Percentiles rank a stretch among this genome's conserved stretches.
Conservation (phyloP, 2,329 filamentous ascomycete species). For the Microthyrium microscopicum region DNA sequence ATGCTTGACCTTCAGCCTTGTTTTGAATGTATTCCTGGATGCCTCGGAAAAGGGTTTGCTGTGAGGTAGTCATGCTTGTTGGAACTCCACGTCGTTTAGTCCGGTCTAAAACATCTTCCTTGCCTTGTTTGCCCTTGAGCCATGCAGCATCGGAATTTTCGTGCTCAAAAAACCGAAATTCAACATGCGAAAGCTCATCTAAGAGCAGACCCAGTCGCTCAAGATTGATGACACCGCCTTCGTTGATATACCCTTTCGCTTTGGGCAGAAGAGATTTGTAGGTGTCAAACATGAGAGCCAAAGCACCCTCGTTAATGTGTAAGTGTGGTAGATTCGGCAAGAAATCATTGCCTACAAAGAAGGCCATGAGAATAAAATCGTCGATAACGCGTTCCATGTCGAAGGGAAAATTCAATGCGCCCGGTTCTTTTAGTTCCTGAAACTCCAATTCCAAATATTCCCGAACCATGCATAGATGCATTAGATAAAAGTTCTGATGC, state of each 20-base stretch:
- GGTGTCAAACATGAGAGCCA: slow-evolving; percentile 92
- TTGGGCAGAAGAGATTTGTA: slow-evolving; percentile 84
- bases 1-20: slow-evolving; percentile 23
- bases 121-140: slow-evolving; percentile 74
- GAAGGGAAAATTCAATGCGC: slow-evolving; percentile 58
- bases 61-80: slow-evolving; percentile 53
- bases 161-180: slow-evolving; percentile 81
- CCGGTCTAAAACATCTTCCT: slow-evolving; percentile 48
- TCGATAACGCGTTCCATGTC: slow-evolving; percentile 95
- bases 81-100: slow-evolving; percentile 45
- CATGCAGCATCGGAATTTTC: slow-evolving; percentile 80
- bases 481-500: slow-evolving; percentile 95
- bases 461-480: slow-evolving; percentile 93
- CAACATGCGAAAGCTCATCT: slow-evolving; percentile 71
- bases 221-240: slow-evolving; percentile 83
- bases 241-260: slow-evolving; percentile 90
- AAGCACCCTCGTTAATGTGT: slow-evolving; percentile 94
- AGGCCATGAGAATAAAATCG: slow-evolving; percentile 98
- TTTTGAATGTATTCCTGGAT: slow-evolving; percentile 67
- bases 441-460: slow-evolving; percentile 97
- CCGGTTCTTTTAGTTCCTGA: slow-evolving; percentile 68
- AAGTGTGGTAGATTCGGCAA: slow-evolving; percentile 88
- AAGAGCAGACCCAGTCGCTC: slow-evolving; percentile 60
- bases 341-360: slow-evolving; percentile 99
- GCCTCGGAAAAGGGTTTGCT: slow-evolving; percentile 66